Evolutionary conservation across 2,329 filamentous ascomycete genomes (phyloP), one percentile per base, ranked within the genome.

Genomic region (Colletotrichum brevisporum): DNA sequence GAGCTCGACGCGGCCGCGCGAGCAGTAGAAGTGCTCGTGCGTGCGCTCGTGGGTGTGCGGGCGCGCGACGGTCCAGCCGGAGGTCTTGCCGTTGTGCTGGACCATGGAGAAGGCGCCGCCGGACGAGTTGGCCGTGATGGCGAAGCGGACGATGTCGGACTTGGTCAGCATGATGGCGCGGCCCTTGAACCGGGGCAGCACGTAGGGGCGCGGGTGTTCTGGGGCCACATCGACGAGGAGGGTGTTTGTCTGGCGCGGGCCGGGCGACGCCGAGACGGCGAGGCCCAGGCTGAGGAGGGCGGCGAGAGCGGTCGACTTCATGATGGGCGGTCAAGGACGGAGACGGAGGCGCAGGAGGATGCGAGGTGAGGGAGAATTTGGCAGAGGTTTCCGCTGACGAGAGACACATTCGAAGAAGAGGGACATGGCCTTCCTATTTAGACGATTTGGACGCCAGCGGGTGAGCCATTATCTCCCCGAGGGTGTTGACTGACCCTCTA

Each of bases 21-120:
- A 76, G 59, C 77, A 78, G 76, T 81, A 84, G 74, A 85, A 84
- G 75, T 83, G 84, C 73, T 85, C 83, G 62, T 84, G 83, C 57
- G 83, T 81, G 16, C 26, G 71, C 54, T 76, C 71, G 67, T 85
- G 83, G 36, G 78, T 76, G 69, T 85, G 83, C 2, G 82, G 82
- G 4, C 83, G 75, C 4, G 83, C 81, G 15, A 82, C 82, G 1
- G 83, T 73, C 2, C 72, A 73, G 5, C 73, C 72, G 10, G 78
- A 81, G 2, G 71, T 73, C 2, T 81, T 79, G 2, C 80, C 76
- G 62, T 82, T 82, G 54, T 83, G 84, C 62, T 78, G 78, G 73
- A 84, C 80, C 54, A 84, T 72, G 8, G 80, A 81, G 54, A 84
- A 85, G 3, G 82, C 82, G 70, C 79, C 75, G 58, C 75, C 81